Percentiles rank a stretch among this genome's conserved stretches.
Evolutionary conservation across 345 rosid species (phyloP).

Genomic region (Cardamine chenopodiifolia): DNA sequence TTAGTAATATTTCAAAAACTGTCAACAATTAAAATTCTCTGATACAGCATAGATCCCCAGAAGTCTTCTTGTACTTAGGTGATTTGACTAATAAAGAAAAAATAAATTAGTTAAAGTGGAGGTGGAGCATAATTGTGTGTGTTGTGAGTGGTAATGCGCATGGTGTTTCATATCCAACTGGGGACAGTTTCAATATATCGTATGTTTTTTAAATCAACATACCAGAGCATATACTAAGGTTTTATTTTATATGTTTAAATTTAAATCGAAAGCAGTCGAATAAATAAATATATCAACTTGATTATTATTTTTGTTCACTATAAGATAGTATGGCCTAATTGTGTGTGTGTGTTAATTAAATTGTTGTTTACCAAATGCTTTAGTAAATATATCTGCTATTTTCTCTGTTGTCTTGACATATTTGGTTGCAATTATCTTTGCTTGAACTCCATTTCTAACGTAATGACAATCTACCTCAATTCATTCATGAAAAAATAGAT

Average conservation of each 20-base stretch:
- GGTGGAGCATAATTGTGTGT: conserved; percentile 35
- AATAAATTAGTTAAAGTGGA: conserved; percentile 15
- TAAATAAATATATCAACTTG: not conserved
- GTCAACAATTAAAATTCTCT: not conserved
- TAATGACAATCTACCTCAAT: too few relatives aligned
- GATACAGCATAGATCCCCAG: not conserved
- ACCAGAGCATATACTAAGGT: conserved; percentile 30
- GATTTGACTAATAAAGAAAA: not conserved
- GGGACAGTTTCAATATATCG: conserved; percentile 31
- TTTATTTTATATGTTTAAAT: not conserved
- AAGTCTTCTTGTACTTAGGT: conserved; percentile 8
- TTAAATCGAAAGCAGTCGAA: not conserved
- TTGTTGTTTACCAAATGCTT: too few relatives aligned
- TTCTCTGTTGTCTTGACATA: too few relatives aligned
- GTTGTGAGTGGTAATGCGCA: conserved; percentile 34
- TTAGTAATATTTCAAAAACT: not conserved
- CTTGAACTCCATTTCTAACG: too few relatives aligned
- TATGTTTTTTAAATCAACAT: conserved; percentile 9
- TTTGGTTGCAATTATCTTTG: too few relatives aligned
- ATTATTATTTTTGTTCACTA: not conserved
- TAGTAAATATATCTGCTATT: too few relatives aligned
- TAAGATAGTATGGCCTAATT: not conserved
- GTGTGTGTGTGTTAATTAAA: not conserved
- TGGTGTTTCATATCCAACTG: conserved; percentile 30
- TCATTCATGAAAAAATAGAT: too few relatives aligned